Conservation (phyloP, 345 rosid species). For the Arabidopsis thaliana region DNA sequence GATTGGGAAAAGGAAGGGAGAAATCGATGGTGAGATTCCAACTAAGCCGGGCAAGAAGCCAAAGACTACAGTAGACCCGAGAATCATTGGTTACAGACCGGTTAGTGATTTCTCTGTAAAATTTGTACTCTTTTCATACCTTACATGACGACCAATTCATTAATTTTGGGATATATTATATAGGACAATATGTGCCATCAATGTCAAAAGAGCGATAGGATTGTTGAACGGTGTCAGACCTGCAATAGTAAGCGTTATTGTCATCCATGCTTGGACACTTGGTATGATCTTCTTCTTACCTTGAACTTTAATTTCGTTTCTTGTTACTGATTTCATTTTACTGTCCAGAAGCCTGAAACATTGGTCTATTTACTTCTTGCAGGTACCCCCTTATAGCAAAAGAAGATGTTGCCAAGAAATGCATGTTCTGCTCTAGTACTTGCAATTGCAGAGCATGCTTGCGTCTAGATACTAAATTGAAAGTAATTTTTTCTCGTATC, state of each 20-base stretch:
- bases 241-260: slow-evolving; percentile 64
- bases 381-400: slow-evolving; percentile 61
- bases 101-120: slow-evolving; percentile 1
- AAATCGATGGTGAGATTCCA: background rate
- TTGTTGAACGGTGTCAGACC: slow-evolving; percentile 52
- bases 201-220: slow-evolving; percentile 63
- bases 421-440: slow-evolving; percentile 58
- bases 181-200: slow-evolving; percentile 64
- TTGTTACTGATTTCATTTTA: too few relatives aligned
- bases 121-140: too few relatives aligned
- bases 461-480: slow-evolving; percentile 45
- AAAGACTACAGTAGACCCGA: background rate
- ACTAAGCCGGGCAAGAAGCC: background rate
- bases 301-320: background rate
- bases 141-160: background rate
- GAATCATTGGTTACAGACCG: background rate
- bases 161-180: background rate
- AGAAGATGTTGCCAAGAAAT: slow-evolving; percentile 51
- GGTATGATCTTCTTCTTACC: slow-evolving; percentile 47
- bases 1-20: background rate
- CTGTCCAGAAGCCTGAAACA: background rate
- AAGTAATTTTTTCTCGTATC: slow-evolving; percentile 44
- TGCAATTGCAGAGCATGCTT: slow-evolving; percentile 78
- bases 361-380: background rate
- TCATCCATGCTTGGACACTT: slow-evolving; percentile 46